These are phyloP conservation scores for Clausena lansium DNA, from an alignment of 345 rosid species.

Conservation along the genomic window DNA sequence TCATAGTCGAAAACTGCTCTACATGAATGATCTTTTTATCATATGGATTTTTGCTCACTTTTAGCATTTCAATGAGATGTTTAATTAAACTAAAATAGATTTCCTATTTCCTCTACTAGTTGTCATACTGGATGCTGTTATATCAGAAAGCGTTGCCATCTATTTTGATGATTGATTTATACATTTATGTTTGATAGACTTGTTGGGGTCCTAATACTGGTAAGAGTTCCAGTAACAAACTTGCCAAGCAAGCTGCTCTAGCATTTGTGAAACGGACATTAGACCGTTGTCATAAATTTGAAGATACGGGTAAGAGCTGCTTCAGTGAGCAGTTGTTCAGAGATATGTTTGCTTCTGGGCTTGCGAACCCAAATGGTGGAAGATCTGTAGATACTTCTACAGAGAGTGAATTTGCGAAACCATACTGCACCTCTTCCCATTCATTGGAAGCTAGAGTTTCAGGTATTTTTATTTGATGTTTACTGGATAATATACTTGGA, in stretches of 20 bases:
- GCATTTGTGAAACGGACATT: conserved; percentile 77
- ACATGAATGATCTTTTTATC: neutral
- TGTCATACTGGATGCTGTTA: neutral
- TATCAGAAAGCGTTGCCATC: neutral
- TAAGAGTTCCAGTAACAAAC: conserved; percentile 74
- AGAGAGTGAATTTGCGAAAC: conserved; percentile 51
- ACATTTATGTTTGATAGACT: conserved; percentile 39
- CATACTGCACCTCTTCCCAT: conserved; percentile 17
- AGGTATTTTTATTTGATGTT: conserved; percentile 30
- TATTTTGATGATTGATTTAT: conserved; percentile 17
- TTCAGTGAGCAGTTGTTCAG: conserved; percentile 72
- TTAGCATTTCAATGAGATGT: neutral
- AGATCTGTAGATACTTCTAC: conserved; percentile 34
- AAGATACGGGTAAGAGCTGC: conserved; percentile 82
- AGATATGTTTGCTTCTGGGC: conserved; percentile 54
- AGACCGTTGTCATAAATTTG: conserved; percentile 64
- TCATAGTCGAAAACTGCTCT: neutral
- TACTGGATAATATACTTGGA: conserved; percentile 3
- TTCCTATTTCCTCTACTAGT: neutral
- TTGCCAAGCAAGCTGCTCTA: conserved; percentile 81
- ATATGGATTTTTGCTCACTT: neutral
- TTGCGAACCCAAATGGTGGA: conserved; percentile 35
- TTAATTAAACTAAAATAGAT: neutral
- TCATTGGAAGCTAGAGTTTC: conserved; percentile 40
- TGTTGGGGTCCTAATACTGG: conserved; percentile 63